A percentile compares a stretch with the other conserved stretches of the same genome.
These are phyloP conservation scores for Pichia sp. DNA, from an alignment of 1,139 yeast genomes.

Conservation along the genomic window DNA sequence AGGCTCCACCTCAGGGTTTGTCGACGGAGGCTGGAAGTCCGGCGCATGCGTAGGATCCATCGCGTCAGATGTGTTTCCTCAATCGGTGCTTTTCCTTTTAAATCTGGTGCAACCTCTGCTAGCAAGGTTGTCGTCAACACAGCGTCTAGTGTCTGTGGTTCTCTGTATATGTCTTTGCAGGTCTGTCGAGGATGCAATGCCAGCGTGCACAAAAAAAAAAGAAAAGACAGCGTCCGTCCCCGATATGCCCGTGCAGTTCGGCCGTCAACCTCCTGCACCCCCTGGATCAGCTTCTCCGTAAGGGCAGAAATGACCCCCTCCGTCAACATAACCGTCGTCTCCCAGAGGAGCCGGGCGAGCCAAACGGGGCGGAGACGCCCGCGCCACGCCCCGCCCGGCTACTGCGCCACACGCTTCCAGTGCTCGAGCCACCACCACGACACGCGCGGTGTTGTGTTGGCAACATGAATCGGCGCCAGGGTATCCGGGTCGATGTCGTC, in stretches of 20 bases:
- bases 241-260: not conserved
- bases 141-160: not conserved
- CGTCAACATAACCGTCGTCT: not conserved
- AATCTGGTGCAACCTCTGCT: not conserved
- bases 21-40: slow-evolving; percentile 68
- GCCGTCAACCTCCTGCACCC: too few species aligned
- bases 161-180: too few species aligned
- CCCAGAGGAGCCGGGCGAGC: not conserved
- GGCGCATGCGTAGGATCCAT: slow-evolving; percentile 87
- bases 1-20: slow-evolving; percentile 56
- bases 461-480: not conserved
- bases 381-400: not conserved
- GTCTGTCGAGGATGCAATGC: too few species aligned
- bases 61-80: too few species aligned
- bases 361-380: not conserved
- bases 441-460: not conserved
- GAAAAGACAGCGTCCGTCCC: not conserved
- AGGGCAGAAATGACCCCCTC: not conserved
- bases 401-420: not conserved
- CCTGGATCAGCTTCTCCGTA: too few species aligned
- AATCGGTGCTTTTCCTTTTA: too few species aligned
- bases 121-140: not conserved
- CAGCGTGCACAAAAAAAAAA: not conserved
- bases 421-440: slow-evolving; percentile 3
- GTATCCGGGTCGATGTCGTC: slow-evolving; percentile 9